Conservation (phyloP, 208 protist genomes). For the Sergeia podlipaevii region DNA sequence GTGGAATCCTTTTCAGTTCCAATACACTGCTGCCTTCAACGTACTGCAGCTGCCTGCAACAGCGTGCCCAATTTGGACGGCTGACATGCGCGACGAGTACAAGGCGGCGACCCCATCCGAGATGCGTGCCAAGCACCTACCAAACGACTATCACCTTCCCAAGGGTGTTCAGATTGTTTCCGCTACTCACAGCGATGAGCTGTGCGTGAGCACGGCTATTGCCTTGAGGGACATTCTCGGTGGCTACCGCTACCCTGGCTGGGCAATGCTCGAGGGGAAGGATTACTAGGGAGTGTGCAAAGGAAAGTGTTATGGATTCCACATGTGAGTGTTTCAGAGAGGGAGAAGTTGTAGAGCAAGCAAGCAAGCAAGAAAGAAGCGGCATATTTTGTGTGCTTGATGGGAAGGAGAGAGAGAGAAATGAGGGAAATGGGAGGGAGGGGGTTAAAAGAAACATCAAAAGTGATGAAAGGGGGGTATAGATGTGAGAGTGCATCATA, state of each 20-base stretch:
- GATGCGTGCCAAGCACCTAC: slow-evolving; percentile 14
- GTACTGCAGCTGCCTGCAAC: slow-evolving; percentile 77
- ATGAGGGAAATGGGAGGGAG: background rate
- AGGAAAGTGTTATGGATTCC: background rate
- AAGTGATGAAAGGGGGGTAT: background rate
- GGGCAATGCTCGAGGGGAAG: slow-evolving; percentile 53
- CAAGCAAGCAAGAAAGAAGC: background rate
- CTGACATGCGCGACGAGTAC: slow-evolving; percentile 16
- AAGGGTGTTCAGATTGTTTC: slow-evolving; percentile 84
- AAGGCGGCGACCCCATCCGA: slow-evolving; percentile 17
- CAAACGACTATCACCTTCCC: slow-evolving; percentile 57
- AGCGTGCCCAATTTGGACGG: slow-evolving; percentile 63
- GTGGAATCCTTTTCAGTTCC: slow-evolving; percentile 74
- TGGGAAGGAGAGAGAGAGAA: slow-evolving; percentile 1
- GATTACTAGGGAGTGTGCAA: slow-evolving; percentile 27
- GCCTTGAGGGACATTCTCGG: slow-evolving; percentile 56
- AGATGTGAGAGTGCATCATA: background rate
- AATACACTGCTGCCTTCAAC: slow-evolving; percentile 88
- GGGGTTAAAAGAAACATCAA: background rate
- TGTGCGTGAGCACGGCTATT: slow-evolving; percentile 58
- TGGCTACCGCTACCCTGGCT: slow-evolving; percentile 81
- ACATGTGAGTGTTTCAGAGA: background rate
- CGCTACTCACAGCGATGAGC: slow-evolving; percentile 57
- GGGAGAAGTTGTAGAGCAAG: background rate
- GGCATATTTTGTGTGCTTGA: too few species aligned